Base-by-base conservation (phyloP, 2,329 filamentous ascomycete species). In the Penicillium janthinellum region DNA sequence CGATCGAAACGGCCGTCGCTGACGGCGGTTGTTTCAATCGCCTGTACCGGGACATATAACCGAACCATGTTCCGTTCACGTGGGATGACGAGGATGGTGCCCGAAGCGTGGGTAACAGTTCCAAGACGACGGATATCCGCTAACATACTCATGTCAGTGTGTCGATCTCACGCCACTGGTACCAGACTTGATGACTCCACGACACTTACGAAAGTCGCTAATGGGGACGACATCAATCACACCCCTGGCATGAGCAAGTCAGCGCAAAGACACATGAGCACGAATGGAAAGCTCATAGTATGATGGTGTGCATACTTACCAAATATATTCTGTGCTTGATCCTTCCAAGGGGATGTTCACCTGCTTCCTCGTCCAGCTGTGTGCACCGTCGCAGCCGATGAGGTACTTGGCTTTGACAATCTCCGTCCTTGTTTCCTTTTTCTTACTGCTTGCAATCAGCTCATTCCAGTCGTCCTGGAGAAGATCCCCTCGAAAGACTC, bases 371-470 rank as follows among this genome's bases (percentile, higher is more conserved):
- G 84, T 86, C 86, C 87, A 90, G 57, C 83, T 86, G 67, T 88
- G 86, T 0, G 88, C 88, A 0, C 88, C 88, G 63, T 90, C 88
- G 47, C 85, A 87, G 0, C 88, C 88, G 4, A 91, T 79, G 34
- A 91, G 78, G 62, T 88, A 91, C 68, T 87, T 87, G 5, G 83
- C 81, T 41, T 77, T 81, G 2, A 88, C 75, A 0, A 51, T 72
- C 69, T 66, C 64, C 61, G 67, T 54, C 34, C 74, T 79, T 77
- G 39, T 69, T 70, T 62, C 41, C 17, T 41, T 45, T 3, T 39
- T 44, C 5, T 22, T 34, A 14, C 45, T 60, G 11, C 38, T 65
- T 35, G 44, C 54, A 25, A 80, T 78, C 39, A 87, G 69, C 15
- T 84, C 82, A 1, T 84, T 80, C 0, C 83, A 86, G 62, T 88